Evolutionary conservation across 495 filamentous ascomycete genomes (phyloP).

Genomic region (Ramalina intermedia): DNA sequence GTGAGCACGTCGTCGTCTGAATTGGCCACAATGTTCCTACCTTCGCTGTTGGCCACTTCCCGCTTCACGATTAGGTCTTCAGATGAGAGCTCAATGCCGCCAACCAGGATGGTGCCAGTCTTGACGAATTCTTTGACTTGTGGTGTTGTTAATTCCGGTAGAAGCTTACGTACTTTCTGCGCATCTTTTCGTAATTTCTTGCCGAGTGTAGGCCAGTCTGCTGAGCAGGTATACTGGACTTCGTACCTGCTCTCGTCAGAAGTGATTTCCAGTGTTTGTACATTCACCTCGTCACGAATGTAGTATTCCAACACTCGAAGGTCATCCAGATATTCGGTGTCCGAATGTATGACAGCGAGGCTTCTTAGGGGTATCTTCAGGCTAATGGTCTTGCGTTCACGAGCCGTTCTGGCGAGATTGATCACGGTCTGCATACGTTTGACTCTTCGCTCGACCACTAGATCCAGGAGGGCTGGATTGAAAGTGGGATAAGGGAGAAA

Average conservation of each 20-base stretch:
- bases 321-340: conserved; percentile 72
- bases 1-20: conserved; percentile 71
- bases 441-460: conserved; percentile 72
- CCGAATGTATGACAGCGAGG: conserved; percentile 77
- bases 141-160: conserved; percentile 63
- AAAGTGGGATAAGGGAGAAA: conserved; percentile 86
- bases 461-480: conserved; percentile 73
- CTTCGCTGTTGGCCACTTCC: conserved; percentile 52
- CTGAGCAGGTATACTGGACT: conserved; percentile 74
- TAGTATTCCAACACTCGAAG: conserved; percentile 70
- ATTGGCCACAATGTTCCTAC: conserved; percentile 66
- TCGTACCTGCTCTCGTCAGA: conserved; percentile 81
- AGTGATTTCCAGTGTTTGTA: conserved; percentile 70
- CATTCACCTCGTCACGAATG: conserved; percentile 81
- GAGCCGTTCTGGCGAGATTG: conserved; percentile 69
- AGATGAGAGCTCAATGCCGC: conserved; percentile 64
- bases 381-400: conserved; percentile 71
- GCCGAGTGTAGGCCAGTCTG: conserved; percentile 86
- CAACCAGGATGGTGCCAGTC: conserved; percentile 58
- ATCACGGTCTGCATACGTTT: conserved; percentile 91
- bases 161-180: conserved; percentile 75
- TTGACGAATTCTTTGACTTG: conserved; percentile 62
- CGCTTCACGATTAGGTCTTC: conserved; percentile 78
- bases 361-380: conserved; percentile 85
- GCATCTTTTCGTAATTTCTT: conserved; percentile 96